These are phyloP conservation scores for Fragaria vesca DNA, from an alignment of 306 rosid genomes.

Conservation along the genomic window DNA sequence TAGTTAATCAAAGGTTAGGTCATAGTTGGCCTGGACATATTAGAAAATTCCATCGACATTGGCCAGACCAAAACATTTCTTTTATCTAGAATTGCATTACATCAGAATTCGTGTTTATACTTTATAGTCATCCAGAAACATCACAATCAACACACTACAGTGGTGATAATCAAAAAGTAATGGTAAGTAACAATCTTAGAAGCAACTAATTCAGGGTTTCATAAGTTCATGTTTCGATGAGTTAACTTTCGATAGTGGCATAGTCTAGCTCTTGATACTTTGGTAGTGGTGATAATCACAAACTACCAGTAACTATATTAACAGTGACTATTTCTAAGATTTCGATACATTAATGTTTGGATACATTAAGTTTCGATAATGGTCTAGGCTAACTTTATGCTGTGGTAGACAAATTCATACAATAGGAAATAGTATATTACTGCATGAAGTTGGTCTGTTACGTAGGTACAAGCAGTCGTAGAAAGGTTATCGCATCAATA, in stretches of 20 bases:
- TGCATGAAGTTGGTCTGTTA: background rate
- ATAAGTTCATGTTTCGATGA: background rate
- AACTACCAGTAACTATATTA: background rate
- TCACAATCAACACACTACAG: background rate
- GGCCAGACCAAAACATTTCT: background rate
- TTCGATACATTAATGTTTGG: background rate
- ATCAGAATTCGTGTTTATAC: background rate
- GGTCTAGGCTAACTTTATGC: no score
- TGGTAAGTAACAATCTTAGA: background rate
- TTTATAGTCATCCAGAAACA: background rate
- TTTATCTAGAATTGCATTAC: background rate
- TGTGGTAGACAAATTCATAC: no score
- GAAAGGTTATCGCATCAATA: background rate
- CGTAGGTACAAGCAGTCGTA: no score
- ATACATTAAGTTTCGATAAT: no score
- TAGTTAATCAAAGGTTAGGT: background rate
- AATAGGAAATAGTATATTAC: background rate
- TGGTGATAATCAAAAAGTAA: background rate
- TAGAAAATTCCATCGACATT: background rate
- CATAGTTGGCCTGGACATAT: background rate
- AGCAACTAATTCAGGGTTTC: background rate
- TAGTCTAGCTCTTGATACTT: background rate
- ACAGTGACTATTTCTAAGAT: background rate
- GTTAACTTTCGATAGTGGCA: background rate
- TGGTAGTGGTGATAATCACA: background rate